phyloP scores from a whole-genome alignment of 139 green algal genomes.

The Chlorella vulgaris region DNA sequence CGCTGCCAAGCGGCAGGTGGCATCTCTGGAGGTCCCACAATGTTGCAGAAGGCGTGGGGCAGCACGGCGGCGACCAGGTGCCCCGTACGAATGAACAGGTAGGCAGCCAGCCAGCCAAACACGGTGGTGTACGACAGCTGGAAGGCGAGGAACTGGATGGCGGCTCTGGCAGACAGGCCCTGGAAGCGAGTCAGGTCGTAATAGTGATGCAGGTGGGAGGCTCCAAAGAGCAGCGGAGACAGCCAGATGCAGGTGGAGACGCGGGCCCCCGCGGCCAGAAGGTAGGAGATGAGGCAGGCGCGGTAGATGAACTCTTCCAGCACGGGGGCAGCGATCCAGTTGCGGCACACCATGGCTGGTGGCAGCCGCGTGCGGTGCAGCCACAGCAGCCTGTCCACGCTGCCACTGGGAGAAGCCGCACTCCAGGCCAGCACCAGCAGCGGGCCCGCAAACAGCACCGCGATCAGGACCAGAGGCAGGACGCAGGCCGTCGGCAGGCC shows the following conservation, averaged over 20 bases:
- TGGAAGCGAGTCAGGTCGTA: slow-evolving; percentile 57
- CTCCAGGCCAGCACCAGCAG: slow-evolving; percentile 22
- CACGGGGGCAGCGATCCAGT: slow-evolving; percentile 66
- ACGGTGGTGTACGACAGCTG: slow-evolving; percentile 75
- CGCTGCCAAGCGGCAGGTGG: not conserved
- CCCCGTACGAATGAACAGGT: slow-evolving; percentile 61
- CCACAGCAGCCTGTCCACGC: slow-evolving; percentile 3
- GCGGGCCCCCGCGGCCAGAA: slow-evolving; percentile 27
- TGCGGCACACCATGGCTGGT: slow-evolving; percentile 8
- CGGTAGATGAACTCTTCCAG: slow-evolving; percentile 87
- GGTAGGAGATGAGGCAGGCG: slow-evolving; percentile 74
- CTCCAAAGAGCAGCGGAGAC: slow-evolving; percentile 79
- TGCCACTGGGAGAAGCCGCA: not conserved
- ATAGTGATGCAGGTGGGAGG: slow-evolving; percentile 81
- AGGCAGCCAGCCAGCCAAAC: slow-evolving; percentile 78
- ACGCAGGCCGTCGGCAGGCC: slow-evolving; percentile 27
- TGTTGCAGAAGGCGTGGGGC: slow-evolving; percentile 78
- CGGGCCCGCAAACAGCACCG: slow-evolving; percentile 56
- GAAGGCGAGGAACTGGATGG: not conserved
- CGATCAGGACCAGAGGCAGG: slow-evolving; percentile 50
- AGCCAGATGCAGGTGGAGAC: slow-evolving; percentile 38
- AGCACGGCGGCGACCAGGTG: slow-evolving; percentile 49
- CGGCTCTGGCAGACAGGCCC: not conserved
- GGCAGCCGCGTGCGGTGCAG: not conserved
- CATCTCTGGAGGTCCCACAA: slow-evolving; percentile 72